Conservation (phyloP, 495 filamentous ascomycete genomes). For the Tuber melanosporum region DNA sequence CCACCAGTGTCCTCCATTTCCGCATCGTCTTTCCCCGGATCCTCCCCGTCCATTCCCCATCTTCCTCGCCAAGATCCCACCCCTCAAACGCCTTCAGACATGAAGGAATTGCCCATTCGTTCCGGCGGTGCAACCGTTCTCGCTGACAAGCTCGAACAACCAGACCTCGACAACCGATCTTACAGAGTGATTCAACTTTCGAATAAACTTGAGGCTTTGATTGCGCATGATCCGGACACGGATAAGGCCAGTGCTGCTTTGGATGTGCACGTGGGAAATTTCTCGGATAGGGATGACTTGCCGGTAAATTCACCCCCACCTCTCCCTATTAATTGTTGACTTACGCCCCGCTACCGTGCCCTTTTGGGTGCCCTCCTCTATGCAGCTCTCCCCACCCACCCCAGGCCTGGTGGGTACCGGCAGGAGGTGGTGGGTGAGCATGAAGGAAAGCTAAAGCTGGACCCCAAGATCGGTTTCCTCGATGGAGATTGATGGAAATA, state of each 20-base stretch:
- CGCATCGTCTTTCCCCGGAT: conserved; percentile 5
- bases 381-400: conserved; percentile 8
- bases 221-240: conserved; percentile 91
- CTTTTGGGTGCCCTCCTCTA: not conserved
- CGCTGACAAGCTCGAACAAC: conserved; percentile 75
- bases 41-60: conserved; percentile 35
- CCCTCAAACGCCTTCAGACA: conserved; percentile 16
- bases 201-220: conserved; percentile 85
- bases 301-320: conserved; percentile 50
- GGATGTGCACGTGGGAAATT: conserved; percentile 93
- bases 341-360: not conserved
- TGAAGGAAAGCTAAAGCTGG: not conserved
- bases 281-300: conserved; percentile 83
- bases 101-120: conserved; percentile 24
- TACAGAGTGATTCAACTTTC: conserved; percentile 81
- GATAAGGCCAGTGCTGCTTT: conserved; percentile 95
- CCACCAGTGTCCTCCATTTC: conserved; percentile 13
- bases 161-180: conserved; percentile 76
- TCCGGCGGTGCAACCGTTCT: conserved; percentile 53
- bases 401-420: not conserved
- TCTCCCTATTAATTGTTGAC: conserved; percentile 5
- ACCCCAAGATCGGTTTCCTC: not conserved
- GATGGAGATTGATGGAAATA: not conserved
- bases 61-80: conserved; percentile 23
- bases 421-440: not conserved